phyloP scores from a whole-genome alignment of 768 basidiomycete species.

The Suillus weaverae region DNA sequence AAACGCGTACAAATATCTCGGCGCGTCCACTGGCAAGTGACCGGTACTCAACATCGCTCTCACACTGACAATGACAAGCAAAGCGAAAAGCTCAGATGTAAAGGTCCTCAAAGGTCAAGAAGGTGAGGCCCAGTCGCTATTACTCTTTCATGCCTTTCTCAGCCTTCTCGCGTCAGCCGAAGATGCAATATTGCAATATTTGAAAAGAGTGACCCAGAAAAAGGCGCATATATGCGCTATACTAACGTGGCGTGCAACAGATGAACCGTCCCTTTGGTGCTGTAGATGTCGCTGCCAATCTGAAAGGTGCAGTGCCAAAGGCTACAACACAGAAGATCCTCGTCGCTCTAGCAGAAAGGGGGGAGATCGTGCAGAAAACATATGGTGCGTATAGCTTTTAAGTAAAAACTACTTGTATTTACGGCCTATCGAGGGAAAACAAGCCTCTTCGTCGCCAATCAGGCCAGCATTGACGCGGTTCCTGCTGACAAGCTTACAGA shows the following conservation, averaged over 20 bases:
- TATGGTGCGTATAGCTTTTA: constrained; percentile 58
- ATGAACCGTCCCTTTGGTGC: constrained; percentile 95
- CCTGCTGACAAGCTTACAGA: constrained; percentile 58
- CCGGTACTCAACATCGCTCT: background rate
- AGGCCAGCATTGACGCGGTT: constrained; percentile 67
- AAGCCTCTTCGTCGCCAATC: constrained; percentile 84
- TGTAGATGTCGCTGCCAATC: constrained; percentile 87
- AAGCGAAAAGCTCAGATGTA: constrained; percentile 49
- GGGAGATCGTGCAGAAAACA: constrained; percentile 75
- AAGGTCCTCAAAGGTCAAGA: constrained; percentile 77
- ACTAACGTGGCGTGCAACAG: constrained; percentile 36
- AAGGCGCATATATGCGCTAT: constrained; percentile 12
- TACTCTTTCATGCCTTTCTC: background rate
- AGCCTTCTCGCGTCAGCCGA: constrained; percentile 49
- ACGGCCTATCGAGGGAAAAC: constrained; percentile 61
- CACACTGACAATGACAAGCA: constrained; percentile 38
- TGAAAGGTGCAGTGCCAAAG: constrained; percentile 88
- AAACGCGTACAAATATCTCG: background rate
- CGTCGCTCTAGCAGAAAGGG: constrained; percentile 79
- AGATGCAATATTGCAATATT: constrained; percentile 73
- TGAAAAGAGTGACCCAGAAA: constrained; percentile 56
- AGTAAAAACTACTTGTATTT: constrained; percentile 6
- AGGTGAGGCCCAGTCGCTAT: constrained; percentile 37
- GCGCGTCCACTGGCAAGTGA: background rate
- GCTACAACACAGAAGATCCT: constrained; percentile 84